phyloP scores from a whole-genome alignment of 192 early-diverging fungal species.

The Funneliformis mosseae region DNA sequence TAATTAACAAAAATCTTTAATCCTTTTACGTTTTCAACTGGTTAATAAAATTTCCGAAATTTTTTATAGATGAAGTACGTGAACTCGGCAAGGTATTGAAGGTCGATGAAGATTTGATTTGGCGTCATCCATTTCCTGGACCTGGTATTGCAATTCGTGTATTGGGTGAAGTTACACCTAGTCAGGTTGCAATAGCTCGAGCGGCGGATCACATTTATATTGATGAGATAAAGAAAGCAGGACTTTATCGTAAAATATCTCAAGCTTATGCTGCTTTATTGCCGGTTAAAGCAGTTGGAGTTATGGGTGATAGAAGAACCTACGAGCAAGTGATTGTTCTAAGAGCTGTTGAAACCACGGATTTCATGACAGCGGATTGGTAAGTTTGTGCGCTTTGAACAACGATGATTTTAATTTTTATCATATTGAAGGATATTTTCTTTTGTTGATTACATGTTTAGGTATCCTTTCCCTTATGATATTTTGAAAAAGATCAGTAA shows the following conservation, averaged over 20 bases:
- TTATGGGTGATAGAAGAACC: conserved; percentile 99
- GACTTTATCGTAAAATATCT: conserved; percentile 94
- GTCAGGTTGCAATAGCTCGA: conserved; percentile 94
- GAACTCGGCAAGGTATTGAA: conserved; percentile 88
- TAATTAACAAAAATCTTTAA: background rate
- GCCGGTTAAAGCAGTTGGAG: conserved; percentile 94
- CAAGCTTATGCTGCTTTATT: conserved; percentile 97
- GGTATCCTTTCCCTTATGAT: conserved; percentile 83
- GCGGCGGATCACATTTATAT: conserved; percentile 97
- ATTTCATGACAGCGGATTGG: conserved; percentile 99
- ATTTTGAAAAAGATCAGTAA: conserved; percentile 90
- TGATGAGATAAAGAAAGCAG: conserved; percentile 98
- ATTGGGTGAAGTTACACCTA: conserved; percentile 91
- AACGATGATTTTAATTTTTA: background rate
- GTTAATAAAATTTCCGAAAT: background rate
- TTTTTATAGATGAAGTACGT: conserved; percentile 85
- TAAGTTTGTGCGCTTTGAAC: conserved; percentile 16
- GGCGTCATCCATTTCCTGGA: conserved; percentile 99
- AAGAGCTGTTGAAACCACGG: conserved; percentile 92
- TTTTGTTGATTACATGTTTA: background rate
- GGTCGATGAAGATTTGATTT: conserved; percentile 93
- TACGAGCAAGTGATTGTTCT: conserved; percentile 99
- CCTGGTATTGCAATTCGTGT: conserved; percentile 99
- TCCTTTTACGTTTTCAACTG: background rate
- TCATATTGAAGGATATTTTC: background rate